A percentile compares a stretch with the other conserved stretches of the same genome.
Evolutionary conservation across 345 rosid species (phyloP).

Genomic region (Zanthoxylum bungeanum): DNA sequence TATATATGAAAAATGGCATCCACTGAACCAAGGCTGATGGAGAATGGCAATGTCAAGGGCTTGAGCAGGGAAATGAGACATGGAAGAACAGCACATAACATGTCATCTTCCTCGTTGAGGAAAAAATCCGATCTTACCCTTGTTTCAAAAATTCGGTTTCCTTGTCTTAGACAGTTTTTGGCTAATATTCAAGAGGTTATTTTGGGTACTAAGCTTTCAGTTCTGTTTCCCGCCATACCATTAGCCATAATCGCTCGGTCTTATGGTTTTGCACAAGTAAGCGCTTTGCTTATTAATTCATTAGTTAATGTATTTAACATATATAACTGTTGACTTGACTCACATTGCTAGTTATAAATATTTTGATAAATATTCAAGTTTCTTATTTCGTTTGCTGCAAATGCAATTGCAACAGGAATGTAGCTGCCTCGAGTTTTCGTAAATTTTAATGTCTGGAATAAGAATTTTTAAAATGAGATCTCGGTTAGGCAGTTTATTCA

Average conservation of each 20-base stretch:
- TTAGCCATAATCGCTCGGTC: slow-evolving; percentile 59
- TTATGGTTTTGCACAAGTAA: slow-evolving; percentile 58
- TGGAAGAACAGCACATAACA: slow-evolving; percentile 77
- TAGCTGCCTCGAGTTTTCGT: too few relatives aligned
- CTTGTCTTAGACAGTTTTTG: slow-evolving; percentile 39
- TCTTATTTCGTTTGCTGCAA: not conserved
- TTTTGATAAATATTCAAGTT: too few relatives aligned
- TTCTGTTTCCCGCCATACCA: slow-evolving; percentile 79
- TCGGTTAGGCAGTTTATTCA: too few relatives aligned
- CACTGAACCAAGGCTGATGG: slow-evolving; percentile 43
- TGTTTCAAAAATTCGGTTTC: slow-evolving; percentile 52
- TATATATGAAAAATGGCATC: slow-evolving; percentile 24
- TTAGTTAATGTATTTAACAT: too few relatives aligned
- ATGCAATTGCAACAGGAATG: too few relatives aligned
- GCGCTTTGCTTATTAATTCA: not conserved
- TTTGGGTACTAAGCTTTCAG: slow-evolving; percentile 74
- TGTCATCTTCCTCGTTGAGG: slow-evolving; percentile 79
- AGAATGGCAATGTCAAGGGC: slow-evolving; percentile 55
- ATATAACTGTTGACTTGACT: too few relatives aligned
- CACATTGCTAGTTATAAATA: too few relatives aligned
- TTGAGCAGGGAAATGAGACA: slow-evolving; percentile 55
- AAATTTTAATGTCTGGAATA: too few relatives aligned
- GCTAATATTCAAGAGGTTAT: slow-evolving; percentile 82
- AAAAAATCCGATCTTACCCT: slow-evolving; percentile 69
- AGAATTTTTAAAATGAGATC: too few relatives aligned